Evolutionary conservation across 1,139 yeast genomes (phyloP).

Genomic region (Candida sp.): DNA sequence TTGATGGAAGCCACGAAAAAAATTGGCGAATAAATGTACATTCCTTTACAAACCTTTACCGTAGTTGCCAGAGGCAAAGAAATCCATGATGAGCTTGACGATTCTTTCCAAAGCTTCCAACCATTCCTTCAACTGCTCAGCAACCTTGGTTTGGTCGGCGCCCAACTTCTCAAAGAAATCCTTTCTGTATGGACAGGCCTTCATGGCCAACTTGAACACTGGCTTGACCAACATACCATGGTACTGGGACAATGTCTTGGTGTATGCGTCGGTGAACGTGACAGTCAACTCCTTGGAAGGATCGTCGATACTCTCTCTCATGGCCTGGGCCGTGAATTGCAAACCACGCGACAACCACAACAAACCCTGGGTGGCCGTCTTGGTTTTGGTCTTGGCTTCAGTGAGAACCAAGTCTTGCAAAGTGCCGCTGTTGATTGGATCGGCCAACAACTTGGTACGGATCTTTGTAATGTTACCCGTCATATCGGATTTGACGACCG

Average conservation of each 20-base stretch:
- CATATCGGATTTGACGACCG: constrained; percentile 88
- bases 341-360: constrained; percentile 89
- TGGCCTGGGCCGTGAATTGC: constrained; percentile 87
- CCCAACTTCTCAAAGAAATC: constrained; percentile 87
- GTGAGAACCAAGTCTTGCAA: constrained; percentile 81
- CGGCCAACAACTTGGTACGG: constrained; percentile 64
- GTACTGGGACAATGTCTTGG: constrained; percentile 77
- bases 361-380: constrained; percentile 90
- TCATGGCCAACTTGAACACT: constrained; percentile 92
- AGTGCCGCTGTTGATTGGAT: constrained; percentile 67
- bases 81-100: constrained; percentile 74
- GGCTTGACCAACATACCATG: constrained; percentile 87
- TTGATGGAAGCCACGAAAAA: constrained; percentile 54
- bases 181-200: constrained; percentile 92
- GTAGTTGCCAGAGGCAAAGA: constrained; percentile 80
- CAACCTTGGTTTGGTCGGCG: constrained; percentile 66
- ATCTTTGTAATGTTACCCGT: constrained; percentile 84
- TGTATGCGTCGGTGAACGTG: constrained; percentile 84
- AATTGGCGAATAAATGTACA: constrained; percentile 28
- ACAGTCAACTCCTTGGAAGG: constrained; percentile 68
- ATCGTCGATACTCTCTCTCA: constrained; percentile 75
- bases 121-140: constrained; percentile 71
- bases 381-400: constrained; percentile 64
- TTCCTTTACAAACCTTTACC: constrained; percentile 77
- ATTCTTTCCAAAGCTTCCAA: constrained; percentile 75